A percentile compares a stretch with the other conserved stretches of the same genome.
Evolutionary conservation across 2,329 filamentous ascomycete genomes (phyloP).

Genomic region (Fusarium nurragi): DNA sequence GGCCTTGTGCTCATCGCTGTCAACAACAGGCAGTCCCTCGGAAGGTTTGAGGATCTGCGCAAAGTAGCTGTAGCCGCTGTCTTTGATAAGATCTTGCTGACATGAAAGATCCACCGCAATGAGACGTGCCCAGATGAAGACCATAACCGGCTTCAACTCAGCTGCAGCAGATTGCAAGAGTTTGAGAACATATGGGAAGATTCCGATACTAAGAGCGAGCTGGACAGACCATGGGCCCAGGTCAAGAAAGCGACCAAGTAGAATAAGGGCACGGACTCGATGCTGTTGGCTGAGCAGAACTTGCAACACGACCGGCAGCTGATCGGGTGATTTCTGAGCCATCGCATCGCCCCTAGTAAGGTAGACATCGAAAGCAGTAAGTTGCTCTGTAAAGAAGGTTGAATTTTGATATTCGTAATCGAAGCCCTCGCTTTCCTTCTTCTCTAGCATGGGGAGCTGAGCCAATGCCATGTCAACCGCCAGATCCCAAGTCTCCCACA

Average conservation of each 20-base stretch:
- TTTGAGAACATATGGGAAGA: constrained; percentile 99
- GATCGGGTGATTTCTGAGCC: constrained; percentile 87
- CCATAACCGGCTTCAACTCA: constrained; percentile 97
- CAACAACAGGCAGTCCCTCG: constrained; percentile 84
- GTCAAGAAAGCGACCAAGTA: constrained; percentile 93
- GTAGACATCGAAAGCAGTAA: constrained; percentile 97
- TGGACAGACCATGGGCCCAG: constrained; percentile 99
- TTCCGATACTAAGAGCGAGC: constrained; percentile 94
- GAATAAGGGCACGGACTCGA: constrained; percentile 85
- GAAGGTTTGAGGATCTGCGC: constrained; percentile 88
- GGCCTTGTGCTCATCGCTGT: constrained; percentile 92
- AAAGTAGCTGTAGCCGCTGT: constrained; percentile 97
- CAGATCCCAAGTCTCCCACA: constrained; percentile 98
- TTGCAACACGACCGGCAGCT: constrained; percentile 94
- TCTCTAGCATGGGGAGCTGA: constrained; percentile 87
- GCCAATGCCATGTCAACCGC: constrained; percentile 94
- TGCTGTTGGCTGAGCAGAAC: constrained; percentile 97
- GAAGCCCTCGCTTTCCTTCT: constrained; percentile 74
- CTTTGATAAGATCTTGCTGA: constrained; percentile 92
- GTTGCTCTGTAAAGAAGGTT: constrained; percentile 94
- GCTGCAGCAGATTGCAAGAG: constrained; percentile 92
- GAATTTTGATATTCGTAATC: constrained; percentile 96
- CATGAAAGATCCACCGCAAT: constrained; percentile 94
- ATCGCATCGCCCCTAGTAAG: constrained; percentile 82
- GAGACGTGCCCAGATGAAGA: constrained; percentile 98